Base-by-base conservation (phyloP, 2,329 filamentous ascomycete species). In the Colletotrichum trifolii region DNA sequence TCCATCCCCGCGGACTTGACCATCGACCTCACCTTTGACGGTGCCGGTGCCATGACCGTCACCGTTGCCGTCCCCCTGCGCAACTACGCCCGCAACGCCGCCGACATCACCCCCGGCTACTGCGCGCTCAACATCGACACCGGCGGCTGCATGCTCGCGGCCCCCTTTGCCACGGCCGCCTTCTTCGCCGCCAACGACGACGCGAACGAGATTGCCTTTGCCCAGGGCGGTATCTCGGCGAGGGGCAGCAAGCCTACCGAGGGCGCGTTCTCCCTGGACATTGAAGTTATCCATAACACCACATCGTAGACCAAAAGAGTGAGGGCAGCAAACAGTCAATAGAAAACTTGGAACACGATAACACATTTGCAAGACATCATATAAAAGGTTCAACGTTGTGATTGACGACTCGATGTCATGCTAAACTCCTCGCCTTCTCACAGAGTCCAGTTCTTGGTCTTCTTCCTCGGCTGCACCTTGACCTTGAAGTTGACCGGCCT, bases 401-500 rank as follows among this genome's bases (percentile, higher is more conserved):
- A 2, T 3, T 46, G 13, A 15, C 13, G 25, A 46, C 7, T 46
- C n/a, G 25, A 10, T 17, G 43, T 17, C 25, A 10, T 33, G 15
- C 10, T n/a, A 7, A 33, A 46, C 10, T 17, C 10, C 25, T 10
- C 9, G 3, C 43, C 15, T 8, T 3, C 12, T 8, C 34, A 65
- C 46, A 53, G 25, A 0, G 34, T 40, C 15, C 36, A 54, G 40
- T 9, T 48, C 58, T 62, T 62, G 6, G 50, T 15, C 47, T 34
- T 7, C 17, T 49, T 52, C 38, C 82, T 77, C 40, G 78, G 69
- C 73, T 76, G 81, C 9, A 81, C 79, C 72, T 73, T 80, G 52
- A 81, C 79, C 17, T 72, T 69, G 46, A 86, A 82, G 12, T 76
- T 79, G 47, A 83, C 71, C 0, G 84, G 85, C 67, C 83, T 73